These are phyloP conservation scores for Xylariales sp. DNA, from an alignment of 2,329 filamentous ascomycete genomes.

Conservation along the genomic window DNA sequence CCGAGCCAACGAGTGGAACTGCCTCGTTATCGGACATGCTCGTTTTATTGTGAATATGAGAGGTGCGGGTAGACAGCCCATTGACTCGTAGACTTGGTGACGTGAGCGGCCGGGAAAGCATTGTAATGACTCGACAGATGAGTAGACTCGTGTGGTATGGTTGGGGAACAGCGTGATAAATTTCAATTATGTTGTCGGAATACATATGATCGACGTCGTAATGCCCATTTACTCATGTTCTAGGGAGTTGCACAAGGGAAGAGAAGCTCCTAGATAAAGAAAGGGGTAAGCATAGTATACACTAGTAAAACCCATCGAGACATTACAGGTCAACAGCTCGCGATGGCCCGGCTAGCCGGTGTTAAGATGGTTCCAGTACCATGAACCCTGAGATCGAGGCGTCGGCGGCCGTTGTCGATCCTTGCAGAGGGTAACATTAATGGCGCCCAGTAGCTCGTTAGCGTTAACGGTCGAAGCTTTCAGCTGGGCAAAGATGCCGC, in stretches of 20 bases:
- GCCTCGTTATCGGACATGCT: not conserved
- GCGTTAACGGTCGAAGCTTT: slow-evolving; percentile 16
- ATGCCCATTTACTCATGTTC: not conserved
- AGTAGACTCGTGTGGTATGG: not conserved
- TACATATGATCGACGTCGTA: not conserved
- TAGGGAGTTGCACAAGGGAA: not conserved
- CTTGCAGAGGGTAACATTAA: slow-evolving; percentile 26
- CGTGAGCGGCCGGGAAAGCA: slow-evolving; percentile 20
- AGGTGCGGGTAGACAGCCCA: not conserved
- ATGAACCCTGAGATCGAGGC: slow-evolving; percentile 18
- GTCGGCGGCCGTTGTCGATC: slow-evolving; percentile 22
- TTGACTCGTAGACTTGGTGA: not conserved
- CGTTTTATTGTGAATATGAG: not conserved
- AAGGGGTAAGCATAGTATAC: slow-evolving; percentile 4
- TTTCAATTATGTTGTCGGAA: not conserved
- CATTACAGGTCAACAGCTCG: not conserved
- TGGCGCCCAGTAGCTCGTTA: slow-evolving; percentile 27
- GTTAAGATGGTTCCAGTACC: slow-evolving; percentile 9
- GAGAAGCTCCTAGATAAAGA: not conserved
- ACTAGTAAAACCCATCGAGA: slow-evolving; percentile 1
- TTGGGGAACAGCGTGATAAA: not conserved
- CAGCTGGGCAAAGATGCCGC: slow-evolving; percentile 20
- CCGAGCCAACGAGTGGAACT: not conserved
- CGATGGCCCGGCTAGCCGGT: not conserved
- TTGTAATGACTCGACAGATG: not conserved